These are phyloP conservation scores for Cystobasidium pallidum DNA, from an alignment of 1,284 basidiomycete species.

Conservation along the genomic window DNA sequence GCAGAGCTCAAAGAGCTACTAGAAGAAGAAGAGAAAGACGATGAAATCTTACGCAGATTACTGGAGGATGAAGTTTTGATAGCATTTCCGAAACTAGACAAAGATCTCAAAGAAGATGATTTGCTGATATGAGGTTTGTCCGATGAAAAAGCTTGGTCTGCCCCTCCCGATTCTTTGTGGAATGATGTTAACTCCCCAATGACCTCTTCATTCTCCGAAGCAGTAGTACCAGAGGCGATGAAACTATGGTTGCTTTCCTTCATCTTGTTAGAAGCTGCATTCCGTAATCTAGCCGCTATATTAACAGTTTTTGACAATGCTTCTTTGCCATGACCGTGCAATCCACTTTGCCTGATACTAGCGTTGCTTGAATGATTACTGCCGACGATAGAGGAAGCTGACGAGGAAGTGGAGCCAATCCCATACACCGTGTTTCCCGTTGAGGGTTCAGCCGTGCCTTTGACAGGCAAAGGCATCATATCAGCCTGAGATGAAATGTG, in stretches of 20 bases:
- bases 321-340: not conserved
- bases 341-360: not conserved
- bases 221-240: not conserved
- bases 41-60: not conserved
- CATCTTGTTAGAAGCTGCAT: conserved; percentile 8
- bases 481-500: not conserved
- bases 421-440: not conserved
- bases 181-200: too few relatives aligned
- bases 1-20: not conserved
- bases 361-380: not conserved
- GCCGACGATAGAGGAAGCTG: not conserved
- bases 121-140: not conserved
- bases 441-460: not conserved
- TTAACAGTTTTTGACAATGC: conserved; percentile 8
- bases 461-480: not conserved
- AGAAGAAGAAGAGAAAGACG: conserved; percentile 16
- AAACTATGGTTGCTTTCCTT: not conserved
- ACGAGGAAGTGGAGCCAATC: not conserved
- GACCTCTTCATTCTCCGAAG: not conserved
- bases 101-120: conserved; percentile 26
- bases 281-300: not conserved
- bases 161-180: too few relatives aligned
- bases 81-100: conserved; percentile 4
- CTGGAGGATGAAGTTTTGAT: conserved; percentile 3
- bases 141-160: not conserved